phyloP scores from a whole-genome alignment of 768 basidiomycete species.

The Hygrophorus russula region DNA sequence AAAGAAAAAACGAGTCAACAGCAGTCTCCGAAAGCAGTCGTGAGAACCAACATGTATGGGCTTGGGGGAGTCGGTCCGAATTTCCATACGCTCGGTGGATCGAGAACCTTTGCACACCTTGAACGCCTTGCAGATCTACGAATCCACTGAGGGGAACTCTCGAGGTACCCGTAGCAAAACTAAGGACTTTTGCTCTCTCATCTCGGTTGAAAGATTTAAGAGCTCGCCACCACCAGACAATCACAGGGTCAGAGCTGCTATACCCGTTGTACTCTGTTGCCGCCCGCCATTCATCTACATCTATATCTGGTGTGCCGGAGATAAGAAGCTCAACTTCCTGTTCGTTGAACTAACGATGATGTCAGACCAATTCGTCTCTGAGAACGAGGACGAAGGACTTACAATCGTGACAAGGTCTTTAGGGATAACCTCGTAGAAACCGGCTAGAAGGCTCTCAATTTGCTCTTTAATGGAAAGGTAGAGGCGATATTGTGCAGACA shows the following conservation, averaged over 20 bases:
- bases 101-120: conserved; percentile 90
- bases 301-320: conserved; percentile 96
- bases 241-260: conserved; percentile 83
- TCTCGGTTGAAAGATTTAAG: conserved; percentile 96
- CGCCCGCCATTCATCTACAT: conserved; percentile 94
- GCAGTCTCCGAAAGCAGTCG: neutral
- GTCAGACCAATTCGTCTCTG: conserved; percentile 6
- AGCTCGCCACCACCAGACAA: conserved; percentile 99
- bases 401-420: conserved; percentile 92
- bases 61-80: conserved; percentile 74
- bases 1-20: conserved; percentile 8
- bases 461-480: conserved; percentile 94
- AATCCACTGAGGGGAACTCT: conserved; percentile 93
- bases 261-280: conserved; percentile 90
- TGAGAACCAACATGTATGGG: conserved; percentile 67
- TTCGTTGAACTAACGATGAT: conserved; percentile 66
- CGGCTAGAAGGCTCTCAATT: conserved; percentile 78
- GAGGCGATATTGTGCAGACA: conserved; percentile 89
- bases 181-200: conserved; percentile 91
- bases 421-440: conserved; percentile 97
- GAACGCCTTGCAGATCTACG: conserved; percentile 88
- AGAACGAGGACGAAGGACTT: conserved; percentile 18
- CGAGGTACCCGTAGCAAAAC: conserved; percentile 91
- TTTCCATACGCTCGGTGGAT: conserved; percentile 91
- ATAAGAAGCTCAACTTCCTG: conserved; percentile 91